Conservation (phyloP, 2,329 filamentous ascomycete species). For the Penicillium sp. region DNA sequence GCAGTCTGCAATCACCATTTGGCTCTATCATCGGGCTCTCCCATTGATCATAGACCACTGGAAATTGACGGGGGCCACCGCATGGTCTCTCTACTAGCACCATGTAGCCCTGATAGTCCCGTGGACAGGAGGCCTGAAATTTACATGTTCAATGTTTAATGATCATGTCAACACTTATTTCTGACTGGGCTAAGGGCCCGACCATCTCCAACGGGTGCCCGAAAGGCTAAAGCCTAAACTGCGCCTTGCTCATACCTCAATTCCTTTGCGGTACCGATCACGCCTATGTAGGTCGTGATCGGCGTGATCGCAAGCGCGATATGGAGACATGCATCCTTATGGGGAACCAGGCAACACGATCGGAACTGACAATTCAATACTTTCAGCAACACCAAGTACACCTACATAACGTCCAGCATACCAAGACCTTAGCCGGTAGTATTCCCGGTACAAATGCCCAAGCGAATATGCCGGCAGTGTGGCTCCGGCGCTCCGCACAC, state of each 20-base stretch:
- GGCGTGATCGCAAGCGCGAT: neutral
- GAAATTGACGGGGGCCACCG: neutral
- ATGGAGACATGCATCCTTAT: neutral
- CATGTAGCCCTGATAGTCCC: neutral
- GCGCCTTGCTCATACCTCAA: neutral
- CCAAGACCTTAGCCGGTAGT: neutral
- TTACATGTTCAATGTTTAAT: neutral
- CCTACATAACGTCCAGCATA: neutral
- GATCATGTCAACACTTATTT: neutral
- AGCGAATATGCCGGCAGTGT: neutral
- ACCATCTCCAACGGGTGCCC: neutral
- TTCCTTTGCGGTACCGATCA: too few relatives aligned
- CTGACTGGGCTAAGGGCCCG: neutral
- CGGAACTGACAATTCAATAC: too few relatives aligned
- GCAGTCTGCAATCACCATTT: neutral
- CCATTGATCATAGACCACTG: neutral
- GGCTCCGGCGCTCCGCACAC: neutral
- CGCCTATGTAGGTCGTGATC: too few relatives aligned
- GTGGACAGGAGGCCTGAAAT: neutral
- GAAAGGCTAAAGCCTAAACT: neutral
- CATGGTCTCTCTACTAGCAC: neutral
- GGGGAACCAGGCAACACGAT: conserved; percentile 1
- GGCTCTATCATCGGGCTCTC: neutral
- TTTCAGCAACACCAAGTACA: too few relatives aligned
- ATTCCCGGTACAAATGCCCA: too few relatives aligned